Conservation (phyloP, 1,284 basidiomycete species). For the Ustilago vetiveriae region DNA sequence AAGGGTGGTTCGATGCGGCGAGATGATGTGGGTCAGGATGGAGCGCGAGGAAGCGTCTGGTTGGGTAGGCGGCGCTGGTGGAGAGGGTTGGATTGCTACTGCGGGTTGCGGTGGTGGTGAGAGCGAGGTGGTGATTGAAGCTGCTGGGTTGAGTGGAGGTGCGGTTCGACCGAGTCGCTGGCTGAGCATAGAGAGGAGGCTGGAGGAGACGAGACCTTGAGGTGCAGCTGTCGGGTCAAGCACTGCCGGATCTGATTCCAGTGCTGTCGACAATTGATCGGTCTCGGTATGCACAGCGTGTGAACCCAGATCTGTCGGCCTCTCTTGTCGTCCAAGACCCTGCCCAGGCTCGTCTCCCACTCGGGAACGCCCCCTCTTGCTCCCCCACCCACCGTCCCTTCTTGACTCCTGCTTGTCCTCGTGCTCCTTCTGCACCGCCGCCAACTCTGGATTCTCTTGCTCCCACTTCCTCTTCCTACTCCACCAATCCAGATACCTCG, state of each 20-base stretch:
- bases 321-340: too few species aligned
- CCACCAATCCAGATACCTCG: constrained; percentile 43
- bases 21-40: background rate
- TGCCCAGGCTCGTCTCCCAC: too few species aligned
- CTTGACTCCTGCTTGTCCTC: background rate
- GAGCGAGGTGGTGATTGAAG: background rate
- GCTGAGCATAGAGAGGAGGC: constrained; percentile 11
- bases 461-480: constrained; percentile 29
- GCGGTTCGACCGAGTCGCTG: constrained; percentile 9
- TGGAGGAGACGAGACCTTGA: constrained; percentile 20
- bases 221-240: too few species aligned
- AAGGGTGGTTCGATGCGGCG: constrained; percentile 7
- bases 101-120: background rate
- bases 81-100: background rate
- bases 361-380: background rate
- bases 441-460: constrained; percentile 24
- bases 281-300: too few species aligned
- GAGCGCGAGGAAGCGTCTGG: background rate
- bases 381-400: background rate
- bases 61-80: background rate
- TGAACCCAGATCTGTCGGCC: too few species aligned
- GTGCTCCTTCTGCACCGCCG: background rate
- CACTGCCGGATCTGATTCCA: too few species aligned
- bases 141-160: background rate
- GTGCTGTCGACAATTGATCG: too few species aligned